Base-by-base conservation (phyloP, 768 basidiomycete genomes). In the Hygrophorus pudorinus region DNA sequence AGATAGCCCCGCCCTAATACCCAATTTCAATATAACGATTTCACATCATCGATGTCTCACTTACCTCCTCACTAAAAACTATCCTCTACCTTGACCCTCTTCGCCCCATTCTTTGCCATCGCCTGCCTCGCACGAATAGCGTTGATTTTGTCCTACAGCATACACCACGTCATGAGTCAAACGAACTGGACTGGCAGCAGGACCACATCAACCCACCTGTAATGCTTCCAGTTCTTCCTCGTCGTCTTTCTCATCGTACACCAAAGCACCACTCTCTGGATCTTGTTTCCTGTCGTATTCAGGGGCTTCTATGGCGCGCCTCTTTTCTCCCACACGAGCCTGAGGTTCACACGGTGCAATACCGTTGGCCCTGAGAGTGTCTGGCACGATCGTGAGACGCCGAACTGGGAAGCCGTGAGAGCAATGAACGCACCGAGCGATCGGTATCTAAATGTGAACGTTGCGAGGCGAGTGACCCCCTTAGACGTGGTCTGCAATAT, bases 361-460 rank as follows among this genome's bases (percentile, higher is more conserved):
- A 20, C 41, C 41, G n/a, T 42, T 14, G 20, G 41, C 41, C n/a
- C 21, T 17, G 29, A 42, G 41, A 2, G 27, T 42, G n/a, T 42
- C 41, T 42, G n/a, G 4, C 11, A 12, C n/a, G 14, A 16, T 13
- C 17, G 9, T 13, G 20, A 20, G 38, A 12, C 2, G 5, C 14
- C 5, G n/a, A 21, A 21, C 12, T 17, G 38, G 20, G 20, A 13
- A 39, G n/a, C 5, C 14, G 3, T 21, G 38, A 39, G 14, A 39
- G 4, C 45, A 31, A 12, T 5, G 21, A 29, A 45, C 52, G 36
- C 20, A 53, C 57, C 54, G 3, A 57, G 45, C 4, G 57, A 51
- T 34, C 52, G 34, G 35, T 54, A 54, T 14, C 41, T 48, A 39
- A 54, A 54, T 13, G 45, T 24, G 24, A 54, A 52, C 12, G 45